Conservation (phyloP, 768 basidiomycete genomes). For the Paxillus involutus region DNA sequence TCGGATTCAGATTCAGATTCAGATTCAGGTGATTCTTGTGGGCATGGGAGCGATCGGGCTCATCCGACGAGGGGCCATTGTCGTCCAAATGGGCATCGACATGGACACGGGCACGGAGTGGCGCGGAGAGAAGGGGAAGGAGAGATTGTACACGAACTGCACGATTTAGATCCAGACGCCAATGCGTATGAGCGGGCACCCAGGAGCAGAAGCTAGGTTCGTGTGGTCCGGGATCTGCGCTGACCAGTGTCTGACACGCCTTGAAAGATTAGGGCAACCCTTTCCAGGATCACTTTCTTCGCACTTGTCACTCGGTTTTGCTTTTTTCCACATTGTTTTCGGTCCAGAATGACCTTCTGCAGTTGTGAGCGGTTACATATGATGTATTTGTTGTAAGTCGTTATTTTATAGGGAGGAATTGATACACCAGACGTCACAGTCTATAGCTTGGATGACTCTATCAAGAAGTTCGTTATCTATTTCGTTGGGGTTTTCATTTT, state of each 20-base stretch:
- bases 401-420: too few relatives aligned
- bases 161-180: slow-evolving; percentile 23
- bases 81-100: slow-evolving; percentile 5
- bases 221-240: neutral
- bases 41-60: slow-evolving; percentile 9
- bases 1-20: slow-evolving; percentile 50
- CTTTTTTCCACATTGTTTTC: too few relatives aligned
- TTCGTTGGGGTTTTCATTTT: neutral
- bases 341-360: too few relatives aligned
- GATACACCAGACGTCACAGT: too few relatives aligned
- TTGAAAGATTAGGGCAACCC: too few relatives aligned
- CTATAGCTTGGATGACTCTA: too few relatives aligned
- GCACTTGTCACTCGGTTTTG: too few relatives aligned
- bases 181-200: slow-evolving; percentile 54
- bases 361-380: too few relatives aligned
- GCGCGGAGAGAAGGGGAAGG: slow-evolving; percentile 7
- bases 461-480: too few relatives aligned
- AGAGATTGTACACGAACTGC: slow-evolving; percentile 17
- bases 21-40: slow-evolving; percentile 16
- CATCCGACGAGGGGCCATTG: slow-evolving; percentile 7
- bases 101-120: neutral
- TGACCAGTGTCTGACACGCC: too few relatives aligned
- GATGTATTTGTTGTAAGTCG: too few relatives aligned
- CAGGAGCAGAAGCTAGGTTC: slow-evolving; percentile 20
- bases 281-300: too few relatives aligned